Evolutionary conservation across 2,329 filamentous ascomycete species (phyloP).

Genomic region (Acrocalymma vagum): DNA sequence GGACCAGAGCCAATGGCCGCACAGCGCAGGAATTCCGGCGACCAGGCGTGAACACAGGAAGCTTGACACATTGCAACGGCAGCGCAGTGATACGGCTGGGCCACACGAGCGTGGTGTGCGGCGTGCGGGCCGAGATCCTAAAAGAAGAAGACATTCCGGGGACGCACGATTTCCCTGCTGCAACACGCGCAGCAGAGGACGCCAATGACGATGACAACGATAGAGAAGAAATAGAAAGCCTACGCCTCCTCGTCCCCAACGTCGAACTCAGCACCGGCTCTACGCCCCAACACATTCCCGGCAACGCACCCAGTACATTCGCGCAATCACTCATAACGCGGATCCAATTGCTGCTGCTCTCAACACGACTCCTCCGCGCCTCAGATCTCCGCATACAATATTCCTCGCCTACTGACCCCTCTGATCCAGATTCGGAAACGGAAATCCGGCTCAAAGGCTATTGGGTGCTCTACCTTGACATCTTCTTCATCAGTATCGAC

Average conservation of each 20-base stretch:
- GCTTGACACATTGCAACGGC: conserved; percentile 87
- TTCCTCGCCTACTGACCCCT: conserved; percentile 55
- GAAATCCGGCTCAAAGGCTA: conserved; percentile 76
- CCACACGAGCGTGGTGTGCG: conserved; percentile 94
- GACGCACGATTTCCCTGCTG: conserved; percentile 51
- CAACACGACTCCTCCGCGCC: conserved; percentile 70
- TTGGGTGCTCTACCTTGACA: conserved; percentile 94
- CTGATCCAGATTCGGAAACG: conserved; percentile 57
- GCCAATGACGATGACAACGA: conserved; percentile 26
- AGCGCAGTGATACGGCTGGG: conserved; percentile 88
- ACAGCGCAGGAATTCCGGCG: conserved; percentile 72
- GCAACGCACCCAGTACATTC: conserved; percentile 78
- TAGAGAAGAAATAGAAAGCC: conserved; percentile 51
- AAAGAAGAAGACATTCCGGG: conserved; percentile 77
- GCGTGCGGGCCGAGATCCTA: conserved; percentile 86
- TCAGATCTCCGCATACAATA: conserved; percentile 79
- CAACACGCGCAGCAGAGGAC: conserved; percentile 18
- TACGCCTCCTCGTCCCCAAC: conserved; percentile 88
- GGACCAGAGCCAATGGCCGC: conserved; percentile 84
- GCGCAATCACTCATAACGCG: conserved; percentile 88
- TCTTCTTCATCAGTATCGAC: conserved; percentile 93
- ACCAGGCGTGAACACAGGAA: conserved; percentile 81
- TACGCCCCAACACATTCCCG: conserved; percentile 84
- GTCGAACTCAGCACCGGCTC: conserved; percentile 92
- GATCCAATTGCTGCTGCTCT: conserved; percentile 78